Conservation (phyloP, 1,284 basidiomycete species). For the Waitea zeae region DNA sequence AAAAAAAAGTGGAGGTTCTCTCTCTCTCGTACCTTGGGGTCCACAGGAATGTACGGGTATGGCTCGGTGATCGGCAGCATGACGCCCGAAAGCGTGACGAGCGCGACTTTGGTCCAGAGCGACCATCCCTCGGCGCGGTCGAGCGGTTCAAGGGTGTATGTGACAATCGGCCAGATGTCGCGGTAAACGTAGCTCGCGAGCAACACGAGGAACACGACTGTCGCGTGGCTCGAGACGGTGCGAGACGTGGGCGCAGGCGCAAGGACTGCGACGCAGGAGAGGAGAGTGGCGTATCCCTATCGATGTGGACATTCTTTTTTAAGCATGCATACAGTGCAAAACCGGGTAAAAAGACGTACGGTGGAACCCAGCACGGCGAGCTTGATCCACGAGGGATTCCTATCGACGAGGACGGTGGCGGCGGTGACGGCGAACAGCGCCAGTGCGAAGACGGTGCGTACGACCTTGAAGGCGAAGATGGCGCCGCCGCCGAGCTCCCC, state of each 20-base stretch:
- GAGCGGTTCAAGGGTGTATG: conserved; percentile 19
- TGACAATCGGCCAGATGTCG: conserved; percentile 30
- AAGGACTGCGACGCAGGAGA: conserved; percentile 9
- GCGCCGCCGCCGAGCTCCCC: conserved; percentile 10
- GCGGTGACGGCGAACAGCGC: conserved; percentile 10
- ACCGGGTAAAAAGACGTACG: no score
- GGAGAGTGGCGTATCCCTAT: conserved; percentile 9
- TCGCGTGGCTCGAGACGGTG: conserved; percentile 11
- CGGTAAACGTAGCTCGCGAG: conserved; percentile 28
- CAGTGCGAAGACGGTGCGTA: conserved; percentile 10
- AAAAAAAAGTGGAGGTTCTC: no score
- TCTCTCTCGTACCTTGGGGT: no score
- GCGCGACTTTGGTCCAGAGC: conserved; percentile 18
- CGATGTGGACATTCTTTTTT: no score
- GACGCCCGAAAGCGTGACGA: conserved; percentile 22
- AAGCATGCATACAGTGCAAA: no score
- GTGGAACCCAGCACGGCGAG: neutral
- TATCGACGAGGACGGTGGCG: neutral
- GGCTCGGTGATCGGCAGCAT: conserved; percentile 29
- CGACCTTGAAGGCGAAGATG: conserved; percentile 14
- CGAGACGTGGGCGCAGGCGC: conserved; percentile 5
- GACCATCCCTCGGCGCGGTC: conserved; percentile 20
- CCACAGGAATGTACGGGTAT: conserved; percentile 22
- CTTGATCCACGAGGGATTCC: neutral
- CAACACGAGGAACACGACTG: conserved; percentile 17